phyloP scores from a whole-genome alignment of 345 rosid genomes.

The Citrus maxima region DNA sequence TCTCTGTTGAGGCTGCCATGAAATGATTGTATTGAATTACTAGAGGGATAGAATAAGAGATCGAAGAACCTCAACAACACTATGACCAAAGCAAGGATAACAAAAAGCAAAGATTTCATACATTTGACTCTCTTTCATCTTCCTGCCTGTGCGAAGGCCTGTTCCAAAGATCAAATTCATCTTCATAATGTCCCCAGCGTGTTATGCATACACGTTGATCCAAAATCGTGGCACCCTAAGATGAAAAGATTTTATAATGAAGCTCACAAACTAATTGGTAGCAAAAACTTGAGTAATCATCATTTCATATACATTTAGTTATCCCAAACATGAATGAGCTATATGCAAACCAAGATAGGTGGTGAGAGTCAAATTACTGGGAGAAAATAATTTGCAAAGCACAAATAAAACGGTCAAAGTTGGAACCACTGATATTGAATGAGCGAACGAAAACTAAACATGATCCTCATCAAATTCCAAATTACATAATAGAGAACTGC shows the following conservation, averaged over 20 bases:
- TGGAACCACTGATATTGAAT: neutral
- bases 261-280: neutral
- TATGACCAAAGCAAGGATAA: neutral
- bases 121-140: slow-evolving; percentile 46
- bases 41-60: neutral
- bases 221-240: slow-evolving; percentile 73
- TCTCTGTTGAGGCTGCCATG: slow-evolving; percentile 24
- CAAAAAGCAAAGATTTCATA: slow-evolving; percentile 24
- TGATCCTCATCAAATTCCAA: neutral
- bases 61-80: neutral
- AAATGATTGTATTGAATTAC: slow-evolving; percentile 2
- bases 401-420: neutral
- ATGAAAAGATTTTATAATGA: neutral
- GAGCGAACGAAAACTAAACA: neutral
- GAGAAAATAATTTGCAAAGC: neutral
- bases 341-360: neutral
- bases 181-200: slow-evolving; percentile 61
- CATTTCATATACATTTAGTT: neutral
- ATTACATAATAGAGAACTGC: neutral
- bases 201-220: slow-evolving; percentile 78
- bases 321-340: neutral
- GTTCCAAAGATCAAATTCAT: slow-evolving; percentile 62
- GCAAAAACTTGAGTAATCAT: neutral
- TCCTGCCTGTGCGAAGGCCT: slow-evolving; percentile 27
- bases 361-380: neutral